These are phyloP conservation scores for Botrytis hyacinthi DNA, from an alignment of 2,329 filamentous ascomycete genomes.

Conservation along the genomic window DNA sequence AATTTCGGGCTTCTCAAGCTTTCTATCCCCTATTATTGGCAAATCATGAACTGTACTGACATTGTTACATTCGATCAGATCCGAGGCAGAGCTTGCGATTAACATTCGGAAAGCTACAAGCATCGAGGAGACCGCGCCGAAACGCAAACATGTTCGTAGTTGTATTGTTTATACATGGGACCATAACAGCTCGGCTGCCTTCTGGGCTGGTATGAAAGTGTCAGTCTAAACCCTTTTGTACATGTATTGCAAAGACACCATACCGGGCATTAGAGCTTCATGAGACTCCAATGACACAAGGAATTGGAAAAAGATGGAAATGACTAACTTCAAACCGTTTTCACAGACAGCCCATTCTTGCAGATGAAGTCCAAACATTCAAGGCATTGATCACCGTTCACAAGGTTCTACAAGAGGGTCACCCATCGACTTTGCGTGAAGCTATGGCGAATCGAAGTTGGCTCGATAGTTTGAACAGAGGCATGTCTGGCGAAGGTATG, in stretches of 20 bases:
- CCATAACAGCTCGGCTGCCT: slow-evolving; percentile 90
- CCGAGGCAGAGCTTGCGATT: slow-evolving; percentile 66
- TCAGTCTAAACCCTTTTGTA: slow-evolving; percentile 47
- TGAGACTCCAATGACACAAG: background rate
- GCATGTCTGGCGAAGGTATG: slow-evolving; percentile 77
- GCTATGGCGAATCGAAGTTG: slow-evolving; percentile 84
- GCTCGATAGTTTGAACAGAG: slow-evolving; percentile 89
- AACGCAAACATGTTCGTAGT: slow-evolving; percentile 91
- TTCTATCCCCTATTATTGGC: slow-evolving; percentile 1
- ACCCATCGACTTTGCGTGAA: slow-evolving; percentile 82
- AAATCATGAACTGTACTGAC: slow-evolving; percentile 22
- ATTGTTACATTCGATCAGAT: slow-evolving; percentile 44
- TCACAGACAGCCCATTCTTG: slow-evolving; percentile 86
- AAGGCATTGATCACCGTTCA: slow-evolving; percentile 97
- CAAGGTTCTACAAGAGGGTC: slow-evolving; percentile 95
- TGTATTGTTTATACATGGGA: slow-evolving; percentile 99
- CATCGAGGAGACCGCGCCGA: slow-evolving; percentile 65
- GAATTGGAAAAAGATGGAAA: slow-evolving; percentile 11
- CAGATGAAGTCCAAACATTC: slow-evolving; percentile 98
- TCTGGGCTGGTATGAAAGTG: slow-evolving; percentile 99
- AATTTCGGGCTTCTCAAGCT: slow-evolving; percentile 19
- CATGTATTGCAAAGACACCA: background rate
- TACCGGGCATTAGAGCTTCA: background rate
- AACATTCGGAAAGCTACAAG: slow-evolving; percentile 71
- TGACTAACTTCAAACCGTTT: slow-evolving; percentile 22